Evolutionary conservation across 176 grass and related monocot species (phyloP).

Genomic region (Triticum timopheevii): DNA sequence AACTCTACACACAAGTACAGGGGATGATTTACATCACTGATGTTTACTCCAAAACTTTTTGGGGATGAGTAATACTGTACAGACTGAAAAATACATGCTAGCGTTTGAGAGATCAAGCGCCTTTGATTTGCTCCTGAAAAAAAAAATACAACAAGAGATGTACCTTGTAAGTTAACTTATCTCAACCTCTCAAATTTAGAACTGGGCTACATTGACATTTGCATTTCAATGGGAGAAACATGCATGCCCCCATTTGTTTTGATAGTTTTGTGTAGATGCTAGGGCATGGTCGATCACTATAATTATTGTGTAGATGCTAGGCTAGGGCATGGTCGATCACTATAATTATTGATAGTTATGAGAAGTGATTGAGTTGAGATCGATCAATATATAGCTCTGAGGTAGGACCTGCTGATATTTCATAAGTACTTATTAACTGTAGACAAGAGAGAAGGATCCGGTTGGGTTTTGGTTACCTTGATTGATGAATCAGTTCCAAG

Average conservation of each 20-base stretch:
- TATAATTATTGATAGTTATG: not conserved
- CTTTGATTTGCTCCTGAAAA: constrained; percentile 29
- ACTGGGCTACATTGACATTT: too few relatives aligned
- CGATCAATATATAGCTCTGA: not conserved
- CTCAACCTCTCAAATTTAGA: too few relatives aligned
- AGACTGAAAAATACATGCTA: constrained; percentile 4
- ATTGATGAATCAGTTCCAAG: constrained; percentile 44
- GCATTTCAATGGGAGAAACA: not conserved
- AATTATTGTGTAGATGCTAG: too few relatives aligned
- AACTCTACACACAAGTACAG: constrained; percentile 3
- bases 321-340: too few relatives aligned
- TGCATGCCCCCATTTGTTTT: not conserved
- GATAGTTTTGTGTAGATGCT: not conserved
- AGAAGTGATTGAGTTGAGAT: not conserved
- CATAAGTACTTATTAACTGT: not conserved
- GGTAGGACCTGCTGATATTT: not conserved
- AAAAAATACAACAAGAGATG: not conserved
- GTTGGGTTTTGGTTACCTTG: not conserved
- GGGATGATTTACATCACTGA: constrained; percentile 25
- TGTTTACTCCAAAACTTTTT: not conserved
- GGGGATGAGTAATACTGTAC: not conserved
- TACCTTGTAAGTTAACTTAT: constrained; percentile 5
- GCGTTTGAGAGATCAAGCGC: not conserved
- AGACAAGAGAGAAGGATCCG: not conserved
- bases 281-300: too few relatives aligned